A percentile compares a stretch with the other conserved stretches of the same genome.
phyloP scores from a whole-genome alignment of 768 basidiomycete genomes.

The Mycena epipterygia region DNA sequence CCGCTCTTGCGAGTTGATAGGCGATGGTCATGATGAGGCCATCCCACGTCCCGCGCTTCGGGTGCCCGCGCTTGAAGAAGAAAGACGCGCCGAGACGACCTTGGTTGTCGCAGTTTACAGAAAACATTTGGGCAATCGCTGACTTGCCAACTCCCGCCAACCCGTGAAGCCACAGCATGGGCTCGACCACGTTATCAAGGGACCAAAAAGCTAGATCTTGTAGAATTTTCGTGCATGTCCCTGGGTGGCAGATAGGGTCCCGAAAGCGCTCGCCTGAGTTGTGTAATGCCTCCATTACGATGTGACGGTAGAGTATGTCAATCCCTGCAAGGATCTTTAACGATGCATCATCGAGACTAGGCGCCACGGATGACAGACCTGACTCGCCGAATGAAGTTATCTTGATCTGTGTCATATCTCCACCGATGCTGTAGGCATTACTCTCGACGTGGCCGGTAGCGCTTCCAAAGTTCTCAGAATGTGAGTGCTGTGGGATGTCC shows the following conservation, averaged over 20 bases:
- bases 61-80: slow-evolving; percentile 48
- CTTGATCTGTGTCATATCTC: background rate
- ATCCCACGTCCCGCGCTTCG: slow-evolving; percentile 39
- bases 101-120: slow-evolving; percentile 28
- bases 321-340: slow-evolving; percentile 9
- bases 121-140: slow-evolving; percentile 38
- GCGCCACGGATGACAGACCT: background rate
- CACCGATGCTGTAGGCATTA: background rate
- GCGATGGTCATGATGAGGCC: slow-evolving; percentile 45
- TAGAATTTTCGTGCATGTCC: background rate
- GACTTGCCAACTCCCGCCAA: slow-evolving; percentile 41
- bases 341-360: too few relatives aligned
- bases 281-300: slow-evolving; percentile 1
- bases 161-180: slow-evolving; percentile 38
- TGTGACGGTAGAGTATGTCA: slow-evolving; percentile 44
- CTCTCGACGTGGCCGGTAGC: background rate
- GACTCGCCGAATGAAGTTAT: background rate
- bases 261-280: slow-evolving; percentile 9
- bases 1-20: slow-evolving; percentile 38
- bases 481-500: too few relatives aligned
- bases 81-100: slow-evolving; percentile 45
- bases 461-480: too few relatives aligned
- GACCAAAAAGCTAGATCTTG: background rate
- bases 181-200: background rate
- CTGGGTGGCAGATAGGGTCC: slow-evolving; percentile 15